Percentiles rank a stretch among this genome's conserved stretches.
Evolutionary conservation across 73 alveolate species (phyloP).

Genomic region (Durusdinium trenchii): DNA sequence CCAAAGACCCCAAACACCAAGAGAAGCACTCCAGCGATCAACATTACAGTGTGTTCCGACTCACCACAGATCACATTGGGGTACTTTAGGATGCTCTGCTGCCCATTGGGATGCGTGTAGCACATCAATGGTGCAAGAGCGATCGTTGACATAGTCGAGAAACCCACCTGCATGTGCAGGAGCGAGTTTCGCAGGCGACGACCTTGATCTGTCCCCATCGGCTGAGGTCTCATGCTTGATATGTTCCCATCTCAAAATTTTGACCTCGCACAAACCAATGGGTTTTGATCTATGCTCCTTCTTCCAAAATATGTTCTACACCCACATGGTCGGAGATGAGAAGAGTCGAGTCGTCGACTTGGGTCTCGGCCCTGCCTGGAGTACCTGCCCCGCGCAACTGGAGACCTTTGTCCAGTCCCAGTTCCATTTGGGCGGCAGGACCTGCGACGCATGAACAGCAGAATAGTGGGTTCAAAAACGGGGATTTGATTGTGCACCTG

Average conservation of each 20-base stretch:
- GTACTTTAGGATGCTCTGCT: not conserved
- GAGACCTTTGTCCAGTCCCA: not conserved
- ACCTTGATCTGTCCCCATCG: not conserved
- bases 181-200: not conserved
- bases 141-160: not conserved
- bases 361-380: not conserved
- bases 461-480: no score
- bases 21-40: slow-evolving; percentile 4
- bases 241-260: not conserved
- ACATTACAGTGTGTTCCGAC: not conserved
- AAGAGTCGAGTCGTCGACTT: no score
- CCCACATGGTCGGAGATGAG: not conserved
- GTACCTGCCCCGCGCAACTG: slow-evolving; percentile 17
- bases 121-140: slow-evolving; percentile 1
- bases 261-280: not conserved
- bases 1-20: slow-evolving; percentile 36
- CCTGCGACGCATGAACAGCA: no score
- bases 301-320: not conserved
- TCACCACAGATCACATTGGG: slow-evolving; percentile 15
- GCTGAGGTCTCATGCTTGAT: not conserved
- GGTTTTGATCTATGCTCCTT: not conserved
- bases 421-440: not conserved
- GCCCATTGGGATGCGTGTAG: slow-evolving; percentile 1
- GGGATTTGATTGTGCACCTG: no score
- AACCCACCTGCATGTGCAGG: not conserved